Base-by-base conservation (phyloP, 352 stramenopile species). In the Phytophthora foliorum region DNA sequence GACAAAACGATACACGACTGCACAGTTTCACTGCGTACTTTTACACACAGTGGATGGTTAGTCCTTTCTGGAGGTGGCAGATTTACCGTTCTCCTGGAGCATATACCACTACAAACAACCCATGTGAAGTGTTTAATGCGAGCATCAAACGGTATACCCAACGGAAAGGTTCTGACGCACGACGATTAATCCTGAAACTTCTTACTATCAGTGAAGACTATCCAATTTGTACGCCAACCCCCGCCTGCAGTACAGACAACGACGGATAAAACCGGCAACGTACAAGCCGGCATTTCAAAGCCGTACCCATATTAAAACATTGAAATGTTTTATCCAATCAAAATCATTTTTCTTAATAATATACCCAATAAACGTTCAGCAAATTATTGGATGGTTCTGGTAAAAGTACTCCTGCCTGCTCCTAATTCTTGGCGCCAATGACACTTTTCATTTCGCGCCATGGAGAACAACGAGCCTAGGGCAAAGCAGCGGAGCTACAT, bases 81-180 rank as follows among this genome's bases (percentile, higher is more conserved):
- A 62, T 62, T 48, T 66, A 55, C 25, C 56, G 62, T 22, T 58
- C 63, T n/a, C 56, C 49, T 13, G 13, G 17, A 13, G 42, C 34
- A 36, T 72, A 57, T 34, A 42, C 42, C 6, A 62, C 50, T 3
- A 66, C 56, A n/a, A 72, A 72, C 25, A 71, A 69, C 14, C 67
- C 67, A 14, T 68, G 61, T 53, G 61, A 71, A 54, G 62, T 68
- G 3, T 72, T 64, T 61, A 70, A 72, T 25, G 48, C 56, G 3
- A 64, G 48, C 13, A 67, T 75, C 14, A 75, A 72, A 31, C 50
- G 56, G 3, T 67, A 68, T n/a, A 56, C 50, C 1, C 41, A 44
- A 16, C 31, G 50, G 4, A 64, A 56, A 11, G 56, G 22, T 9
- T 19, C 6, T 49, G 56, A 64, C 9, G 56, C 32, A 8, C 29